Evolutionary conservation across 2,329 filamentous ascomycete species (phyloP).

Genomic region (Tolypocladium cylindrosporum): DNA sequence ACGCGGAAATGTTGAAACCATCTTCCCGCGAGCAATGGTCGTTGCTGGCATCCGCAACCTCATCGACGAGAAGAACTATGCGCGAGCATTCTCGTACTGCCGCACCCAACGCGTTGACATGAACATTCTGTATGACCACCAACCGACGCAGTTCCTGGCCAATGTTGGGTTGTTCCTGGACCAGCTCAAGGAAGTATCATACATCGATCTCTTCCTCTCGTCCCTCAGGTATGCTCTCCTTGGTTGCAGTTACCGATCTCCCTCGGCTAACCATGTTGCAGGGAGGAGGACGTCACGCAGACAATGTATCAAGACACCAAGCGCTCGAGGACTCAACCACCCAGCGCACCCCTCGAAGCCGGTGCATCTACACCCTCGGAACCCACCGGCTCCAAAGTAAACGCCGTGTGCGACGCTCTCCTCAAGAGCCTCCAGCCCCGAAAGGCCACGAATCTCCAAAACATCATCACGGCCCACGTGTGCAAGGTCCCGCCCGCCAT

Average conservation of each 20-base stretch:
- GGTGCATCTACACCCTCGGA: slow-evolving; percentile 8
- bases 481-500: slow-evolving; percentile 89
- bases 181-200: slow-evolving; percentile 71
- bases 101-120: slow-evolving; percentile 92
- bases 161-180: slow-evolving; percentile 70
- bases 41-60: slow-evolving; percentile 77
- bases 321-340: slow-evolving; percentile 18
- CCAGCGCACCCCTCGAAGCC: slow-evolving; percentile 2
- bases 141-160: slow-evolving; percentile 73
- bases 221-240: slow-evolving; percentile 56
- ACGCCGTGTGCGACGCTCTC: slow-evolving; percentile 79
- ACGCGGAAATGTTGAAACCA: slow-evolving; percentile 88
- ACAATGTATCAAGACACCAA: slow-evolving; percentile 90
- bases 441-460: slow-evolving; percentile 64
- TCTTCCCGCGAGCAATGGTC: slow-evolving; percentile 86
- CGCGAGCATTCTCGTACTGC: slow-evolving; percentile 75
- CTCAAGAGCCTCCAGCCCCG: slow-evolving; percentile 54
- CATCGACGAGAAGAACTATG: slow-evolving; percentile 74
- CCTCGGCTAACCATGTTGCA: slow-evolving; percentile 15
- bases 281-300: slow-evolving; percentile 84
- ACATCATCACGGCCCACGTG: slow-evolving; percentile 87
- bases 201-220: slow-evolving; percentile 85
- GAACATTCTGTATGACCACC: slow-evolving; percentile 93
- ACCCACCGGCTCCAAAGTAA: slow-evolving; percentile 53
- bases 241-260: too few species aligned